Conservation (phyloP, 2,329 filamentous ascomycete species). For the Magnaporthiopsis incrustans region DNA sequence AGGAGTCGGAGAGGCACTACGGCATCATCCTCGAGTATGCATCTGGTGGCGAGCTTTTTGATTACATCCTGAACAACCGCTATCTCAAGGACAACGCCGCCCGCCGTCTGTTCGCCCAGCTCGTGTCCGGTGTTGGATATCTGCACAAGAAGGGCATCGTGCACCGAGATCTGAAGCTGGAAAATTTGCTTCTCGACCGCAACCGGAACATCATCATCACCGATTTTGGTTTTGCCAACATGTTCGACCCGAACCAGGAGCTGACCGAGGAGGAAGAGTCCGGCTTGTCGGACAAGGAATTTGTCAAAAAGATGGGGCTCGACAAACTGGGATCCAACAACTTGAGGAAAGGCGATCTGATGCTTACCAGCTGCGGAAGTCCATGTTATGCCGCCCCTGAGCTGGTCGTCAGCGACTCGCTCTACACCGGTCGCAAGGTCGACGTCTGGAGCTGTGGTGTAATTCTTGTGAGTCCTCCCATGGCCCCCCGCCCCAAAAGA, state of each 20-base stretch:
- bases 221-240: constrained; percentile 98
- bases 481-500: not conserved
- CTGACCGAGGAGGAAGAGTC: constrained; percentile 85
- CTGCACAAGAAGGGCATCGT: constrained; percentile 98
- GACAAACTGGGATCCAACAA: constrained; percentile 71
- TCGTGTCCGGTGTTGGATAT: constrained; percentile 94
- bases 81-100: constrained; percentile 93
- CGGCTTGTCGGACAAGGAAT: constrained; percentile 78
- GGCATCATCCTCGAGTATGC: constrained; percentile 98
- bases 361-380: constrained; percentile 98
- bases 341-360: constrained; percentile 79
- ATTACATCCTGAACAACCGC: constrained; percentile 93
- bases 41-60: constrained; percentile 93
- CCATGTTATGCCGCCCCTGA: constrained; percentile 97
- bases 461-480: constrained; percentile 66
- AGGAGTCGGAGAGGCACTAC: constrained; percentile 93
- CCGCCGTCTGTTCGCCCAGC: constrained; percentile 84
- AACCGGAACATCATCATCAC: constrained; percentile 99
- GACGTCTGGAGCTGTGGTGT: constrained; percentile 99
- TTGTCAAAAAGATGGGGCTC: constrained; percentile 76
- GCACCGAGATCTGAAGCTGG: constrained; percentile 90
- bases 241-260: constrained; percentile 84
- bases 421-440: constrained; percentile 96
- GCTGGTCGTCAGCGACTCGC: constrained; percentile 90
- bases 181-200: constrained; percentile 88